Conservation (phyloP, 1,284 basidiomycete genomes). For the Heliocybe sulcata region DNA sequence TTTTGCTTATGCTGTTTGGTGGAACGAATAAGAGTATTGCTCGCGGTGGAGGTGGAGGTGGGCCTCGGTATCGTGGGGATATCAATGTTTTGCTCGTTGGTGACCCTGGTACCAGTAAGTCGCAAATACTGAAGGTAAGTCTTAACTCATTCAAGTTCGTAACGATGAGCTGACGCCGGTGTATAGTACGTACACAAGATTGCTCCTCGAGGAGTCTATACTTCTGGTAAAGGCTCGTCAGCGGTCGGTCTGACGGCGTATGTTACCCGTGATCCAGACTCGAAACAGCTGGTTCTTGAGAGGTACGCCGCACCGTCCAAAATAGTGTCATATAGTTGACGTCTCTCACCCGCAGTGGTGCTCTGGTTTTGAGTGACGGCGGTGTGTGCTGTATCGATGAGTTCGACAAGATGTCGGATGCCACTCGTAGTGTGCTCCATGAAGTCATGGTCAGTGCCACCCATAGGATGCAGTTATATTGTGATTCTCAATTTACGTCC, state of each 20-base stretch:
- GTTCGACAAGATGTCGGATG: constrained; percentile 99
- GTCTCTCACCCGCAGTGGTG: constrained; percentile 56
- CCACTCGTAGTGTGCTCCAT: constrained; percentile 92
- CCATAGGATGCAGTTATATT: background rate
- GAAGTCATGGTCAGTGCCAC: constrained; percentile 86
- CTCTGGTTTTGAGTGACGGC: constrained; percentile 93
- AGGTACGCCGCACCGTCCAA: constrained; percentile 49
- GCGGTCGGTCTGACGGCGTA: constrained; percentile 98
- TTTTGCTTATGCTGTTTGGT: constrained; percentile 92
- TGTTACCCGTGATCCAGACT: constrained; percentile 96
- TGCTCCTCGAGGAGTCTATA: constrained; percentile 94
- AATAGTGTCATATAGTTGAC: background rate
- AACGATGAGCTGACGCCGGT: background rate
- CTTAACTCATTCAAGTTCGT: background rate
- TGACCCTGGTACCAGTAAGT: constrained; percentile 97
- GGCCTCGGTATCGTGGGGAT: constrained; percentile 94
- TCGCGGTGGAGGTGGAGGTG: constrained; percentile 89
- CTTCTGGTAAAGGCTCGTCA: constrained; percentile 95
- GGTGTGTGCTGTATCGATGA: constrained; percentile 99
- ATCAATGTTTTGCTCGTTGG: constrained; percentile 97
- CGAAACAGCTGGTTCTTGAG: constrained; percentile 95
- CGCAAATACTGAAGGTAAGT: constrained; percentile 84
- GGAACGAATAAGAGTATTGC: constrained; percentile 96
- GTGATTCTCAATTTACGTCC: background rate
- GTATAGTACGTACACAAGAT: constrained; percentile 96